Percentiles rank a stretch among this genome's conserved stretches.
These are phyloP conservation scores for Borovskyia barvae DNA, from an alignment of 208 protist genomes.

Conservation along the genomic window DNA sequence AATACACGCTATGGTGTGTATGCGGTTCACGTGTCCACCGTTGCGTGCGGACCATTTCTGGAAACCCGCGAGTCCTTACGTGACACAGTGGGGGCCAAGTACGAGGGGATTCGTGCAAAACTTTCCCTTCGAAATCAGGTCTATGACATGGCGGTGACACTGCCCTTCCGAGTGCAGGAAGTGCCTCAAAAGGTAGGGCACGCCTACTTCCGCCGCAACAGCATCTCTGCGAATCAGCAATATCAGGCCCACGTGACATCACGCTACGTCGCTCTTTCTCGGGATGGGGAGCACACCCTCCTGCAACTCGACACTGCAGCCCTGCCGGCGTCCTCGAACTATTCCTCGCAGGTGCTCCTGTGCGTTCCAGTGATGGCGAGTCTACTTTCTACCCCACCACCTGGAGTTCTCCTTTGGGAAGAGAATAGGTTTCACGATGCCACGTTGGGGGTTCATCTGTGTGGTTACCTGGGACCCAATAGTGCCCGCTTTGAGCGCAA, in stretches of 20 bases:
- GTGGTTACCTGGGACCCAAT: conserved; percentile 48
- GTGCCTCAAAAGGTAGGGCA: conserved; percentile 37
- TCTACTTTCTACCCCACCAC: conserved; percentile 52
- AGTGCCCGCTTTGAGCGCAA: conserved; percentile 56
- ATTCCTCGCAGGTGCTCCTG: conserved; percentile 61
- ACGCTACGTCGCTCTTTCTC: conserved; percentile 54
- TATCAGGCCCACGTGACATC: conserved; percentile 60
- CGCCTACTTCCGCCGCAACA: conserved; percentile 56
- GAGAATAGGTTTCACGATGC: conserved; percentile 58
- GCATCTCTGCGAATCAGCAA: conserved; percentile 49
- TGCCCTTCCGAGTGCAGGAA: conserved; percentile 33
- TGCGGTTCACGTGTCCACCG: conserved; percentile 68
- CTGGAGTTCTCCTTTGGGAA: conserved; percentile 63
- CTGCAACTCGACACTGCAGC: conserved; percentile 72
- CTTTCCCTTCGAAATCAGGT: conserved; percentile 31
- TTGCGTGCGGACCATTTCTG: conserved; percentile 35
- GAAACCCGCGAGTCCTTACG: conserved; percentile 27
- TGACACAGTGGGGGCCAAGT: conserved; percentile 33
- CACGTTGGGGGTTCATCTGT: conserved; percentile 41
- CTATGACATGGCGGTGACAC: conserved; percentile 6
- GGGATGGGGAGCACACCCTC: conserved; percentile 45
- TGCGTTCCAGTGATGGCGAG: conserved; percentile 51
- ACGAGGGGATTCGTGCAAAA: conserved; percentile 38
- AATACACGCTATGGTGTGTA: conserved; percentile 51
- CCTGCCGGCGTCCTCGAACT: conserved; percentile 36